These are phyloP conservation scores for Posidonia oceanica DNA, from an alignment of 116 monocot genomes.

Conservation along the genomic window DNA sequence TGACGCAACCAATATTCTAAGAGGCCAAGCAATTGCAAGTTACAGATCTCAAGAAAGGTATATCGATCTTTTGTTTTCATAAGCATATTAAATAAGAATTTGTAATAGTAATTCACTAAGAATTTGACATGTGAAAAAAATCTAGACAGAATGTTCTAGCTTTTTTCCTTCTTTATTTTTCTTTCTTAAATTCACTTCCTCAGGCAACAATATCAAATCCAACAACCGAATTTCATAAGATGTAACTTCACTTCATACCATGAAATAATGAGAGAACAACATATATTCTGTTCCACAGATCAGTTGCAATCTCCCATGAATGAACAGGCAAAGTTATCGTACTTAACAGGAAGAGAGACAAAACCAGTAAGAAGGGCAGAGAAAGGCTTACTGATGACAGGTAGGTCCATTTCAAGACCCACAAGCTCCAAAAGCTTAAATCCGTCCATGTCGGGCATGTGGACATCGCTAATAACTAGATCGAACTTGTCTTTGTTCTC, in stretches of 20 bases:
- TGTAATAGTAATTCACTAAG: neutral
- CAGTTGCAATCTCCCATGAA: too few species aligned
- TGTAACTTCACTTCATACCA: too few species aligned
- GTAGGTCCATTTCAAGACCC: conserved; percentile 95
- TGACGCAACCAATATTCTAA: too few species aligned
- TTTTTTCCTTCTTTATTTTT: too few species aligned
- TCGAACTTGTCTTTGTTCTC: conserved; percentile 90
- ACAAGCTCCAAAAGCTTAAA: conserved; percentile 96
- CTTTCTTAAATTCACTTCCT: too few species aligned
- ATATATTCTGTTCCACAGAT: too few species aligned
- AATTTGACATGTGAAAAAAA: neutral
- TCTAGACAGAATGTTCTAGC: neutral
- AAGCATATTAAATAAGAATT: neutral
- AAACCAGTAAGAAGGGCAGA: neutral
- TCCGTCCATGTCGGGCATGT: conserved; percentile 98
- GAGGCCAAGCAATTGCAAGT: neutral
- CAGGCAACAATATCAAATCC: too few species aligned
- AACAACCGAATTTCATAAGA: too few species aligned
- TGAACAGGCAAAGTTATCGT: too few species aligned
- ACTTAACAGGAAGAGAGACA: too few species aligned
- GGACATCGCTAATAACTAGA: conserved; percentile 96
- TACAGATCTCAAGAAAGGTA: neutral
- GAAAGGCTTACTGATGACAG: conserved; percentile 67
- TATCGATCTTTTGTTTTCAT: neutral
- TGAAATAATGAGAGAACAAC: too few species aligned